These are phyloP conservation scores for Fusarium poae DNA, from an alignment of 2,329 filamentous ascomycete genomes.

Conservation along the genomic window DNA sequence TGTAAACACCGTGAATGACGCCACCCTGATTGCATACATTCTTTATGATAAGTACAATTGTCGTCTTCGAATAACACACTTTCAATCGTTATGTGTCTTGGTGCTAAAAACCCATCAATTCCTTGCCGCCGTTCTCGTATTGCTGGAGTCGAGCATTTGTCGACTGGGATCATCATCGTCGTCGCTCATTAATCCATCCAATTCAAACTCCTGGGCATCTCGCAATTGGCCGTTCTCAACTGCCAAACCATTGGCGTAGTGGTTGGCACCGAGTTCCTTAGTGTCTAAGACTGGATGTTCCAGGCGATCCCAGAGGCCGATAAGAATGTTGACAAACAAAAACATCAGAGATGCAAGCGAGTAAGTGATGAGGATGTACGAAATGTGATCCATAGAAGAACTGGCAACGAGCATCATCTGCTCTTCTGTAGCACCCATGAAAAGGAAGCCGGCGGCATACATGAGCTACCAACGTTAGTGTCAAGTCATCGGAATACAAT, in stretches of 20 bases:
- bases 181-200: conserved; percentile 90
- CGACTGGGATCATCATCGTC: conserved; percentile 76
- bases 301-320: conserved; percentile 82
- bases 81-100: neutral
- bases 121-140: conserved; percentile 25
- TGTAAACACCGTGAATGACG: neutral
- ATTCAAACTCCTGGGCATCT: conserved; percentile 93
- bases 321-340: conserved; percentile 88
- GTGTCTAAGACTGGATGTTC: conserved; percentile 54
- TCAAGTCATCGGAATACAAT: neutral
- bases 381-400: conserved; percentile 85
- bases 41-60: neutral
- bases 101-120: too few species aligned
- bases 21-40: neutral
- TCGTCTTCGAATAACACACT: neutral
- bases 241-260: conserved; percentile 51
- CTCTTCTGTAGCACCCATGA: conserved; percentile 97
- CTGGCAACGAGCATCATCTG: conserved; percentile 85
- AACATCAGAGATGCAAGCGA: conserved; percentile 92
- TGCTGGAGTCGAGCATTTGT: conserved; percentile 50
- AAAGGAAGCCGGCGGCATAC: conserved; percentile 92
- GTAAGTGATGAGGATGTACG: conserved; percentile 92
- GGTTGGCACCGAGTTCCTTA: conserved; percentile 57
- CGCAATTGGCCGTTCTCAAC: conserved; percentile 70
- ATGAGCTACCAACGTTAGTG: conserved; percentile 71